Conservation (phyloP, 805 yeast species). For the Kuraishia cidri region DNA sequence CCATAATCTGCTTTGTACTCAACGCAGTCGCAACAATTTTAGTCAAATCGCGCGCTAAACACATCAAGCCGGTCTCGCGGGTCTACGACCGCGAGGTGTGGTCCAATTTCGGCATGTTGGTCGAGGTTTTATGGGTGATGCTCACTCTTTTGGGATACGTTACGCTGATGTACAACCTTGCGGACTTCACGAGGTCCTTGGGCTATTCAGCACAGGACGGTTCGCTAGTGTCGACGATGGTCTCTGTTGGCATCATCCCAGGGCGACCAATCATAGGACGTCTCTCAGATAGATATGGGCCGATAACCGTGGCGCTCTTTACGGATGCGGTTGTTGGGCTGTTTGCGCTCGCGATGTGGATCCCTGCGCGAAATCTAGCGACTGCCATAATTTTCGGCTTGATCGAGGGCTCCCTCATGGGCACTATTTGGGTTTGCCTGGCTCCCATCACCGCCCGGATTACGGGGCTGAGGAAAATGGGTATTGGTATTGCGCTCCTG, state of each 20-base stretch:
- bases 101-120: constrained; percentile 30
- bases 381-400: constrained; percentile 44
- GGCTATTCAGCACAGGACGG: constrained; percentile 51
- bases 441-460: constrained; percentile 43
- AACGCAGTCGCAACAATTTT: constrained; percentile 22
- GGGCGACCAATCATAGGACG: constrained; percentile 52
- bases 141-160: constrained; percentile 55
- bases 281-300: constrained; percentile 41
- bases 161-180: constrained; percentile 45
- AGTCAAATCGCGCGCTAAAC: constrained; percentile 26
- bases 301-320: constrained; percentile 33
- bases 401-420: constrained; percentile 50
- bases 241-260: constrained; percentile 43
- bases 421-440: constrained; percentile 47
- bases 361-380: constrained; percentile 48
- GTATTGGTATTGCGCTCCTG: constrained; percentile 33
- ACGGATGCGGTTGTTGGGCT: constrained; percentile 29
- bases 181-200: constrained; percentile 49
- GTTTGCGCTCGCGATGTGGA: constrained; percentile 42
- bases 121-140: constrained; percentile 28
- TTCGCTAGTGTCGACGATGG: constrained; percentile 50
- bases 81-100: constrained; percentile 32
- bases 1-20: constrained; percentile 26
- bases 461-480: constrained; percentile 44
- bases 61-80: constrained; percentile 23